Conservation (phyloP, 208 protist species). For the Acanthamoeba royreba region DNA sequence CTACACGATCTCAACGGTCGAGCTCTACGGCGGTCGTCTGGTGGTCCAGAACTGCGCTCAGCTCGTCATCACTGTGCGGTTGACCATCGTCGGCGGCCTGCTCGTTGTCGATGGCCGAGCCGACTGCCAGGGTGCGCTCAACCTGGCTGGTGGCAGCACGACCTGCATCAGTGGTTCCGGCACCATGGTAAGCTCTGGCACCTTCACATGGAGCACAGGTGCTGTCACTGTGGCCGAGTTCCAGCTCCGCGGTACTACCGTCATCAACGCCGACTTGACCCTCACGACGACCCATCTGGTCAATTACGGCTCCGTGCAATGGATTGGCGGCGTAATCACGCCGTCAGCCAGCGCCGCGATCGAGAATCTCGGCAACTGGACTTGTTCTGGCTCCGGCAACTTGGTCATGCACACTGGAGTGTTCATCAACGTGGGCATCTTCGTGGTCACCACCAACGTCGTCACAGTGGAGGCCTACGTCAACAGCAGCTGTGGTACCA, state of each 20-base stretch:
- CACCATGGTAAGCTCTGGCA: background rate
- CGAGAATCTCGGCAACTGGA: background rate
- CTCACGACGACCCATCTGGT: background rate
- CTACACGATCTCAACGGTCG: background rate
- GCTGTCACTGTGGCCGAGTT: background rate
- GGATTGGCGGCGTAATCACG: background rate
- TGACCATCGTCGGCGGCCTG: background rate
- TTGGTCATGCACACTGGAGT: background rate
- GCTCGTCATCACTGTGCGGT: background rate
- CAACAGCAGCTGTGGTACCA: background rate
- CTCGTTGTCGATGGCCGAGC: background rate
- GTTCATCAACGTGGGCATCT: conserved; percentile 12
- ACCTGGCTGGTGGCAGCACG: background rate
- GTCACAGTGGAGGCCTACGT: background rate
- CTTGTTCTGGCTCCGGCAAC: background rate
- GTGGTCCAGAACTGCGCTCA: background rate
- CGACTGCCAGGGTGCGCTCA: background rate
- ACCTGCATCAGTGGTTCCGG: background rate
- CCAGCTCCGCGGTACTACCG: background rate
- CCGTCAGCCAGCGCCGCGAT: background rate
- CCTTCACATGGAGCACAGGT: background rate
- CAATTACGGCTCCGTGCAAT: background rate
- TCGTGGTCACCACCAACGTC: background rate
- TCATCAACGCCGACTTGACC: background rate
- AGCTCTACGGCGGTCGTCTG: background rate